These are phyloP conservation scores for Phialemonium atrogriseum DNA, from an alignment of 2,329 filamentous ascomycete species.

Conservation along the genomic window DNA sequence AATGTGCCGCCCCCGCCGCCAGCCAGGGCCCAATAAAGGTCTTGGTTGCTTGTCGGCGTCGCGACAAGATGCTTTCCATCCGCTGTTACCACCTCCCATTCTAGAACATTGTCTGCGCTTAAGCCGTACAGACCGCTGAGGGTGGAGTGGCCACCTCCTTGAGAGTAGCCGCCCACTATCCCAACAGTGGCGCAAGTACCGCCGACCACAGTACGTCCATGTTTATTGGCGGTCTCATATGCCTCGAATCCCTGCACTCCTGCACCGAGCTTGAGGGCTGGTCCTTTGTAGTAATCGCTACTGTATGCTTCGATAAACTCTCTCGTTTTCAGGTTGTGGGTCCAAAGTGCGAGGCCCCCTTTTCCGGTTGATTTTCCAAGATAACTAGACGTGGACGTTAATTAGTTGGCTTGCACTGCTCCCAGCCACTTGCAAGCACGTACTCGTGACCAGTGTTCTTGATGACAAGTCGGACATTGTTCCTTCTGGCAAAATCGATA, in stretches of 20 bases:
- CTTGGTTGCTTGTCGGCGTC: constrained; percentile 30
- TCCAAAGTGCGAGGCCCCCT: constrained; percentile 29
- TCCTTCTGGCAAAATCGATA: constrained; percentile 25
- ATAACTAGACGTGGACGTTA: no score
- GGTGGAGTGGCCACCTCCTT: constrained; percentile 45
- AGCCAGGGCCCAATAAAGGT: constrained; percentile 48
- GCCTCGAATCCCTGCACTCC: constrained; percentile 36
- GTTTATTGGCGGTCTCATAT: constrained; percentile 22
- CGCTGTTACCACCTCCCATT: constrained; percentile 39
- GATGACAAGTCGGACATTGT: constrained; percentile 36
- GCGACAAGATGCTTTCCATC: constrained; percentile 33
- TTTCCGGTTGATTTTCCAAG: constrained; percentile 27
- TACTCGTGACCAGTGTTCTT: constrained; percentile 33
- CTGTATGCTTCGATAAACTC: constrained; percentile 14
- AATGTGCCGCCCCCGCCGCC: constrained; percentile 46
- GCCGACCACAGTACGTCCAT: constrained; percentile 33
- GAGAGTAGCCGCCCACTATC: constrained; percentile 43
- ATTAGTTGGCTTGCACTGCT: no score
- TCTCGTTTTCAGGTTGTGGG: constrained; percentile 27
- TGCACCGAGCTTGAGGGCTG: constrained; percentile 37
- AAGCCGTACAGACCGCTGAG: constrained; percentile 39
- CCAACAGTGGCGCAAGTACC: constrained; percentile 43
- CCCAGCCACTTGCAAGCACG: no score
- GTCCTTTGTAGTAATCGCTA: constrained; percentile 31
- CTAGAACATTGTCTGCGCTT: constrained; percentile 42